Evolutionary conservation across 345 rosid species (phyloP).

Genomic region (Firmiana major): DNA sequence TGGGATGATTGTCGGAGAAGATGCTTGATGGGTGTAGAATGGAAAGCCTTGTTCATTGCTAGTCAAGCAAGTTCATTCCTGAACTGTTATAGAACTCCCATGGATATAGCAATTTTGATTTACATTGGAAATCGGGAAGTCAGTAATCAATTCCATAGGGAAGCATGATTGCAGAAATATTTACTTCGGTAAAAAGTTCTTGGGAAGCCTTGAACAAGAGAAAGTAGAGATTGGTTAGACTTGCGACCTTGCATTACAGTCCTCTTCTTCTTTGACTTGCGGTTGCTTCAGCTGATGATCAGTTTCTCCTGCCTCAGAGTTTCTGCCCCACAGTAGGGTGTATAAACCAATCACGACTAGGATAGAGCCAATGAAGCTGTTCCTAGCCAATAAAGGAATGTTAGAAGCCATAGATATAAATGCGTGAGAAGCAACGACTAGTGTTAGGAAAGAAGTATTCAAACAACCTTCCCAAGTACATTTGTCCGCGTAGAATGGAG

Average conservation of each 20-base stretch:
- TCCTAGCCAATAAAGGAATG: constrained; percentile 1
- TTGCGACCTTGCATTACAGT: constrained; percentile 12
- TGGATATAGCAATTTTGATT: not conserved
- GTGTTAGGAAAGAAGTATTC: not conserved
- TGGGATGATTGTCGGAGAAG: too few species aligned
- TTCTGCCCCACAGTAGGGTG: constrained; percentile 79
- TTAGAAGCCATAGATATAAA: not conserved
- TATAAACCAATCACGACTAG: constrained; percentile 62
- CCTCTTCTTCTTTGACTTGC: constrained; percentile 27
- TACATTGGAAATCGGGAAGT: not conserved
- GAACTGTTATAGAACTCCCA: not conserved
- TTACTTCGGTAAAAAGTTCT: not conserved
- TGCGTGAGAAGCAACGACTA: not conserved
- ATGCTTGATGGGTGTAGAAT: too few species aligned
- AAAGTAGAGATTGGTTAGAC: not conserved
- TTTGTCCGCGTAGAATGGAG: constrained; percentile 59
- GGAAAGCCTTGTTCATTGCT: not conserved
- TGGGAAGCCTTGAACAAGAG: not conserved
- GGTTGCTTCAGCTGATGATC: constrained; percentile 29
- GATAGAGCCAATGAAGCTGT: constrained; percentile 68
- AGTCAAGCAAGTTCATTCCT: not conserved
- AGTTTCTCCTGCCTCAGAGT: constrained; percentile 39
- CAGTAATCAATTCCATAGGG: not conserved
- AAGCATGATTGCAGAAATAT: not conserved
- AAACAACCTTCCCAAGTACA: constrained; percentile 64